Base-by-base conservation (phyloP, 495 filamentous ascomycete genomes). In the Astrothelium macrocarpum region DNA sequence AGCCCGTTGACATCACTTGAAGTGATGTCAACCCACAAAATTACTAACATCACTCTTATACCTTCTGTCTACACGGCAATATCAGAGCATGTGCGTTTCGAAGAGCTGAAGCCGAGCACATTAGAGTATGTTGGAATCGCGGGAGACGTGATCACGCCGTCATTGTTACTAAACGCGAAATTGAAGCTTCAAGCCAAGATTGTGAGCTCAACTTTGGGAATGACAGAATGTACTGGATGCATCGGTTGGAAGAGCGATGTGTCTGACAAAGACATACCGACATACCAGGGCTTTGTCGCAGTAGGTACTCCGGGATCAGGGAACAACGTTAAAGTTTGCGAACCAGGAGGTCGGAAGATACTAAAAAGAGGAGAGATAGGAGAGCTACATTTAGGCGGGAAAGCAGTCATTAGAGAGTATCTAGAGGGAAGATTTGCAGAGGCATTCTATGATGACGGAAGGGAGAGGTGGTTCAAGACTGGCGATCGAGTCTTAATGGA, bases 371-470 rank as follows among this genome's bases (percentile, higher is more conserved):
- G 53, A n/a, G 62, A 64, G 25, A 43, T 28, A 1, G 62, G 62
- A 16, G 62, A 64, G 62, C 32, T 64, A 7, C 62, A 59, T 39
- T 4, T 64, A 2, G 62, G 49, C 20, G 62, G 62, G 16, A 28
- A 34, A 10, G 11, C 1, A 1, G 43, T 64, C 28, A 59, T 64
- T 26, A 10, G 2, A 14, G 12, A n/a, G 11, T 64, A 64, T 29
- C 32, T 64, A 7, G 53, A 53, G 18, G 62, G 39, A 3, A 20
- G 59, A 7, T 58, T 32, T 32, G 31, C 49, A 18, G 49, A 64
- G 43, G 11, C 5, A 12, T 64, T 59, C n/a, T 59, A 59, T 42
- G 32, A 31, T 18, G 53, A 64, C 20, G 43, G 29, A 11, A 18
- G 25, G 14, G 49, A 43, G 2, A 59, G 26, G 28, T 64, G 62